phyloP scores from a whole-genome alignment of 306 rosid species.

The Delonix regia region DNA sequence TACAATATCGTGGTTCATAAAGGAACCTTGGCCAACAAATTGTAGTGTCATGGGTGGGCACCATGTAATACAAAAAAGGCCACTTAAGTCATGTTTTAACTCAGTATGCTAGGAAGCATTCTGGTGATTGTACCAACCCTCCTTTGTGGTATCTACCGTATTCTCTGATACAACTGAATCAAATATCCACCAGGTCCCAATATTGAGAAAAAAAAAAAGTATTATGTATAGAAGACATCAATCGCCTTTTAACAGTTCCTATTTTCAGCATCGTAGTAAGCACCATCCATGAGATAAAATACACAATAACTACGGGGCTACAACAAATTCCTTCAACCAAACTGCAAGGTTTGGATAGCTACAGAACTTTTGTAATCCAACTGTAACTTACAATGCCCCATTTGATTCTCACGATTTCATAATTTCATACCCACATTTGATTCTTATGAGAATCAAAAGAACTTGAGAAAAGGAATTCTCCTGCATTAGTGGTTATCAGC shows the following conservation, averaged over 20 bases:
- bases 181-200: background rate
- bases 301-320: background rate
- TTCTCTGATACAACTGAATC: background rate
- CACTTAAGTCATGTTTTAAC: too few species aligned
- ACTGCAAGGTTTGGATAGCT: background rate
- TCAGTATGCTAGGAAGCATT: too few species aligned
- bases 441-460: background rate
- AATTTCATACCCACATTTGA: background rate
- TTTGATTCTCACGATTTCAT: conserved; percentile 8
- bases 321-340: background rate
- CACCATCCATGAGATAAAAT: background rate
- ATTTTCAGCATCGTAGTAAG: background rate
- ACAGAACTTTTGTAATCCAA: background rate
- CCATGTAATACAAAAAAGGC: too few species aligned
- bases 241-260: background rate
- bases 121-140: background rate
- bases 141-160: background rate
- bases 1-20: too few species aligned
- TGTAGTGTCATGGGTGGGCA: too few species aligned
- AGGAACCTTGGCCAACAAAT: too few species aligned
- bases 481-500: conserved; percentile 34
- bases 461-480: background rate
- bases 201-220: background rate
- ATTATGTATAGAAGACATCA: background rate
- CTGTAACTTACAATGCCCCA: conserved; percentile 2